Conservation (phyloP, 345 rosid species). For the Eutrema yunnanense region DNA sequence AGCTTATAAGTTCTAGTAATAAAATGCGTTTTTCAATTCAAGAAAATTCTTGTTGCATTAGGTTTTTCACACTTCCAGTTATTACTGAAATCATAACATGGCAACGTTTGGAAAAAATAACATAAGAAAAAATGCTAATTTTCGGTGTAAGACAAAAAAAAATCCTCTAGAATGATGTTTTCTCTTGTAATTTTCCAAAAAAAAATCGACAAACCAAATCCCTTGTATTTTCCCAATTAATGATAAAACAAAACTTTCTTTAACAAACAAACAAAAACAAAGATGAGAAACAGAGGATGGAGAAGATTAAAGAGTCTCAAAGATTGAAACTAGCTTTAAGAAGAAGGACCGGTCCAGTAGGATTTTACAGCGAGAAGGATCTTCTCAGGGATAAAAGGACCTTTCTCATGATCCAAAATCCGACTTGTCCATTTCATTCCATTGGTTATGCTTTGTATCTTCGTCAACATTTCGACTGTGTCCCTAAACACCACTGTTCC, state of each 20-base stretch:
- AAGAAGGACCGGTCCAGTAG: constrained; percentile 73
- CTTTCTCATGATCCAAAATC: constrained; percentile 88
- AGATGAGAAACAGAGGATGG: not conserved
- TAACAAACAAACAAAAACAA: not conserved
- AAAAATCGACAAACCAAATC: too few species aligned
- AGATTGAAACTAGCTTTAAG: constrained; percentile 1
- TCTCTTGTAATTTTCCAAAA: too few species aligned
- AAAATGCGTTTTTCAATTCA: too few species aligned
- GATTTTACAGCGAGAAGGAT: constrained; percentile 78
- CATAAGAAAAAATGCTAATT: too few species aligned
- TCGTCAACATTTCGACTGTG: constrained; percentile 69
- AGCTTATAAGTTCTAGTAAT: too few species aligned
- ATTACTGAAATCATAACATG: too few species aligned
- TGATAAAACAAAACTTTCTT: not conserved
- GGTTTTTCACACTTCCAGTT: too few species aligned
- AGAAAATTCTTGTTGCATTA: too few species aligned
- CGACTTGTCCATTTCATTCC: constrained; percentile 94
- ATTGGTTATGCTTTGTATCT: constrained; percentile 65
- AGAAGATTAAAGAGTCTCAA: not conserved
- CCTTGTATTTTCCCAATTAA: not conserved
- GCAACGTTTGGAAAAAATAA: too few species aligned
- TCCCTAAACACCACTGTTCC: constrained; percentile 93
- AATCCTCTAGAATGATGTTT: too few species aligned
- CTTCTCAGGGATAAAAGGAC: constrained; percentile 96
- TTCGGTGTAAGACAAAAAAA: too few species aligned